Evolutionary conservation across 495 filamentous ascomycete species (phyloP).

Genomic region (Aspergillus saccharolyticus): DNA sequence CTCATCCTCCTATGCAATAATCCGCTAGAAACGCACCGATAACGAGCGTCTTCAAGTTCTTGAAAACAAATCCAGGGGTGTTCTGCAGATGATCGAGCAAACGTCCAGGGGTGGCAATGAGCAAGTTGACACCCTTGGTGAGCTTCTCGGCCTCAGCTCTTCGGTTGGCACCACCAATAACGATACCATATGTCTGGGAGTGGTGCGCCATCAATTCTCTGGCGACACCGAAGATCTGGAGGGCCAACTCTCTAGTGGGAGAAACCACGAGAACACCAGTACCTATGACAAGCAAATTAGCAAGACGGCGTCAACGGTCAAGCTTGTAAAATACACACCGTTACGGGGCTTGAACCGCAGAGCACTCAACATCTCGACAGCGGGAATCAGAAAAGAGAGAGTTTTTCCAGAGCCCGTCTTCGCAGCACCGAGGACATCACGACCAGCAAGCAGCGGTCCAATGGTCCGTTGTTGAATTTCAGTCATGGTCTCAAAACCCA

Average conservation of each 20-base stretch:
- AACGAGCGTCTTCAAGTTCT: constrained; percentile 82
- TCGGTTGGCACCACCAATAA: constrained; percentile 92
- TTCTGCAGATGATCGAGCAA: constrained; percentile 94
- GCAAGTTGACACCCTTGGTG: constrained; percentile 84
- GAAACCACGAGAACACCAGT: constrained; percentile 80
- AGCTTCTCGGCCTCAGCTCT: constrained; percentile 92
- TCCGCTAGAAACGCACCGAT: constrained; percentile 1
- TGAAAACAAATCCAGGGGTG: constrained; percentile 86
- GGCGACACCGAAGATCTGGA: constrained; percentile 95
- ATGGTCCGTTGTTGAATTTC: constrained; percentile 89
- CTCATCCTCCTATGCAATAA: background rate
- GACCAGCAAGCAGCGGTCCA: constrained; percentile 80
- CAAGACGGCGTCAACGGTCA: background rate
- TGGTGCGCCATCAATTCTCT: constrained; percentile 83
- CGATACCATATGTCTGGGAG: constrained; percentile 91
- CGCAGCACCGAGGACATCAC: constrained; percentile 91
- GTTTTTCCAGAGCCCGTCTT: constrained; percentile 98
- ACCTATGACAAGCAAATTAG: constrained; percentile 33
- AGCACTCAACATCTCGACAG: constrained; percentile 87
- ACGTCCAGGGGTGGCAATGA: constrained; percentile 90
- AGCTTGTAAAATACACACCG: constrained; percentile 28
- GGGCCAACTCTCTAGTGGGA: constrained; percentile 70
- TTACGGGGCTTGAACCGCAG: constrained; percentile 82
- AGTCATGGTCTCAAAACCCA: constrained; percentile 94
- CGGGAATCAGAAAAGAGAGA: constrained; percentile 88